These are phyloP conservation scores for Neovahlkampfia damariscottae DNA, from an alignment of 78 protist species.

Conservation along the genomic window DNA sequence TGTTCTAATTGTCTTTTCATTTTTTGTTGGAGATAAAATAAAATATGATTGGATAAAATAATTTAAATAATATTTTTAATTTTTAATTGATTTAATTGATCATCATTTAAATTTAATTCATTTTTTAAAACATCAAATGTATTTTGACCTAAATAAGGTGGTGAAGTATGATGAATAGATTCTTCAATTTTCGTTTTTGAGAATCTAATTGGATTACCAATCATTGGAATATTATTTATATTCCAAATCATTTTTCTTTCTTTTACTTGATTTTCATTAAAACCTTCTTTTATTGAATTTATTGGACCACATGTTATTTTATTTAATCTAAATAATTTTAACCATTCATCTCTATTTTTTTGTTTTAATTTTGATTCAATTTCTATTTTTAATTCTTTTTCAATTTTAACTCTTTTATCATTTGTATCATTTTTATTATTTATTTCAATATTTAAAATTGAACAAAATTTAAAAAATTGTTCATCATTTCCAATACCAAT, in stretches of 20 bases:
- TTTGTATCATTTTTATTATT: background rate
- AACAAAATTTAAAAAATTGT: background rate
- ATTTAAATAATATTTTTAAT: background rate
- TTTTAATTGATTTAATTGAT: background rate
- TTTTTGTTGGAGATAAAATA: no score
- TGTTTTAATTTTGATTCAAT: background rate
- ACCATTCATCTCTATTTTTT: background rate
- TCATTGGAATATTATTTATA: background rate
- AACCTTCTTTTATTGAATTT: background rate
- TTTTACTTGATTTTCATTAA: background rate
- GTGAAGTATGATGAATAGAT: no score
- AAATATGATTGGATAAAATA: no score
- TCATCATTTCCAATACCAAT: conserved; percentile 2
- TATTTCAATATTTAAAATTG: background rate
- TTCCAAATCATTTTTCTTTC: background rate
- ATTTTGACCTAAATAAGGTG: background rate
- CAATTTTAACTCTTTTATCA: background rate
- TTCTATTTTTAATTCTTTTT: background rate
- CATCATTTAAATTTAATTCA: background rate
- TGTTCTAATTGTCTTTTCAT: no score
- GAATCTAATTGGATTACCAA: background rate
- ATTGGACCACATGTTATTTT: background rate
- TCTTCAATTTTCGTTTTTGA: background rate
- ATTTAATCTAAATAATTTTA: background rate
- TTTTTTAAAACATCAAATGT: background rate